Percentiles rank a stretch among this genome's conserved stretches.
These are phyloP conservation scores for Rhodosorus marinus DNA, from an alignment of 23 red algal genomes.

Conservation along the genomic window DNA sequence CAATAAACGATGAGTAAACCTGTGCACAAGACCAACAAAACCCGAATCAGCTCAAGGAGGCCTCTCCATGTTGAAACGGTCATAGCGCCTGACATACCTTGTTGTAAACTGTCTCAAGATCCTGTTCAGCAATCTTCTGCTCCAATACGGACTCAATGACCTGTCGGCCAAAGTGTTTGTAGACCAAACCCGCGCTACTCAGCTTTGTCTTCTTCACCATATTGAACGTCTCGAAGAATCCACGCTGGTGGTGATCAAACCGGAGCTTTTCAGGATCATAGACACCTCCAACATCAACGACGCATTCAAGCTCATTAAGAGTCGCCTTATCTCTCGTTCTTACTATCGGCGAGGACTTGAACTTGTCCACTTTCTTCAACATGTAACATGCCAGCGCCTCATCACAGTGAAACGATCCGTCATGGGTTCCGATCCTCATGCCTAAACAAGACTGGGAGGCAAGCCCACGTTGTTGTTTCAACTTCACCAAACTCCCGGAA, in stretches of 20 bases:
- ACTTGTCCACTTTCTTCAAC: slow-evolving; percentile 31
- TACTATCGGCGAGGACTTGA: slow-evolving; percentile 22
- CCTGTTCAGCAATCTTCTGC: slow-evolving; percentile 3
- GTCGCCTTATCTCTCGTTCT: slow-evolving; percentile 38
- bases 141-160: slow-evolving; percentile 13
- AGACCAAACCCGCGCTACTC: slow-evolving; percentile 76
- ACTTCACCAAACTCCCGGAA: too few species aligned
- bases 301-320: slow-evolving; percentile 19
- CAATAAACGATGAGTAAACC: slow-evolving; percentile 79
- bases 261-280: slow-evolving; percentile 36
- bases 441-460: too few species aligned
- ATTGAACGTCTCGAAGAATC: slow-evolving; percentile 49
- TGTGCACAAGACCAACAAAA: too few species aligned
- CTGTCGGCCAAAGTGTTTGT: slow-evolving; percentile 92
- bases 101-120: slow-evolving; percentile 22
- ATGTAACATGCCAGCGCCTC: slow-evolving; percentile 84
- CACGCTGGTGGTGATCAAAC: slow-evolving; percentile 92
- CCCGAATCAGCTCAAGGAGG: too few species aligned
- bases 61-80: too few species aligned
- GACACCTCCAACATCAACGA: slow-evolving; percentile 85
- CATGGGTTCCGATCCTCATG: slow-evolving; percentile 87
- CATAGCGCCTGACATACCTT: too few species aligned
- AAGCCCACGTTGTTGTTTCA: too few species aligned
- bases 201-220: slow-evolving; percentile 30
- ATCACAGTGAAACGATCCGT: slow-evolving; percentile 98